These are phyloP conservation scores for Blastobotrys elegans DNA, from an alignment of 1,139 yeast genomes.

Conservation along the genomic window DNA sequence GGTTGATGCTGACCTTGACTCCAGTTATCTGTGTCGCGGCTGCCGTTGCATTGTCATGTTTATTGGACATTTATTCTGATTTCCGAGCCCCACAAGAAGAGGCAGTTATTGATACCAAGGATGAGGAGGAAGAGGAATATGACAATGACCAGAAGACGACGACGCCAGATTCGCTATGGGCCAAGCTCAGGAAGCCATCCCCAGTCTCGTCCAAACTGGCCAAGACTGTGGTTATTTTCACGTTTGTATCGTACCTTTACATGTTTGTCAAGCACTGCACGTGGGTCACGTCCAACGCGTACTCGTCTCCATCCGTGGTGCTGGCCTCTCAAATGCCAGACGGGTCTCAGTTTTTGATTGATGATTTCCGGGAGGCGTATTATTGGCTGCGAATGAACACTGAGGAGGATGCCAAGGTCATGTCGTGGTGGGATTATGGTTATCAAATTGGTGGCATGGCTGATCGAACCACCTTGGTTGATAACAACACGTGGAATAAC, in stretches of 20 bases:
- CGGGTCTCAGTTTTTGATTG: conserved; percentile 81
- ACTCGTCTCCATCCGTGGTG: conserved; percentile 97
- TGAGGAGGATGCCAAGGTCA: conserved; percentile 88
- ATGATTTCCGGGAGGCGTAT: conserved; percentile 98
- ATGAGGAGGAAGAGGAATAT: conserved; percentile 15
- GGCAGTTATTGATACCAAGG: neutral
- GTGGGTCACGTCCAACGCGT: conserved; percentile 94
- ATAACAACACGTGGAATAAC: conserved; percentile 99
- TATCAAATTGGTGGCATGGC: conserved; percentile 99
- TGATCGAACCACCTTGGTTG: conserved; percentile 95
- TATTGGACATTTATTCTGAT: conserved; percentile 80
- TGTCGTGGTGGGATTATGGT: conserved; percentile 99
- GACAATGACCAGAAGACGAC: conserved; percentile 7
- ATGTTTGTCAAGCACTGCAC: conserved; percentile 93
- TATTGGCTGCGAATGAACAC: conserved; percentile 99
- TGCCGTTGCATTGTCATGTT: conserved; percentile 79
- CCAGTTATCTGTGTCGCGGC: conserved; percentile 92
- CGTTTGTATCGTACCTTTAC: conserved; percentile 70
- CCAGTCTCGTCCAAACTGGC: conserved; percentile 41
- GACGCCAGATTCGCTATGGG: conserved; percentile 9
- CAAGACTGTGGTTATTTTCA: conserved; percentile 57
- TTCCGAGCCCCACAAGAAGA: conserved; percentile 34
- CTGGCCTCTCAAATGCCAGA: conserved; percentile 79
- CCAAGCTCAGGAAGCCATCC: conserved; percentile 7
- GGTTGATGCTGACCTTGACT: conserved; percentile 93